Conservation (phyloP, 805 yeast species). For the Teunomyces panamensis region DNA sequence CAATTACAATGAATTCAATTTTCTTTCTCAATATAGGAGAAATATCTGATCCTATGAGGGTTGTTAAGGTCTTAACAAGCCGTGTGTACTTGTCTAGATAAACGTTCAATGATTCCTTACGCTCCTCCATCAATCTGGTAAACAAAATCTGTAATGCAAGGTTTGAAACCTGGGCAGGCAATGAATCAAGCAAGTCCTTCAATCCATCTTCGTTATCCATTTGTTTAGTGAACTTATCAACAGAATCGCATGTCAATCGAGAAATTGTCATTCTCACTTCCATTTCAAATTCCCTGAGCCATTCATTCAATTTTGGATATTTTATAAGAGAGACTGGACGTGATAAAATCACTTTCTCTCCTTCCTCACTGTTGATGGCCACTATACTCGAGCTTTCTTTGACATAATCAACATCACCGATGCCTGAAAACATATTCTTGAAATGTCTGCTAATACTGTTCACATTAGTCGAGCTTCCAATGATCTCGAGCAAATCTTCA, state of each 20-base stretch:
- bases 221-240: background rate
- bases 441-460: conserved; percentile 54
- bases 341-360: conserved; percentile 50
- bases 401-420: conserved; percentile 42
- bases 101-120: background rate
- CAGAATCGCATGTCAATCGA: conserved; percentile 23
- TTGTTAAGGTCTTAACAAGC: conserved; percentile 27
- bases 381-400: conserved; percentile 30
- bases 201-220: conserved; percentile 1
- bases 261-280: conserved; percentile 52
- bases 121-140: conserved; percentile 43
- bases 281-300: conserved; percentile 60
- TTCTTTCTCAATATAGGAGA: conserved; percentile 37
- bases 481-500: conserved; percentile 79
- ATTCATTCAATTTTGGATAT: conserved; percentile 49
- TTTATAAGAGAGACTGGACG: conserved; percentile 44
- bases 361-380: conserved; percentile 61
- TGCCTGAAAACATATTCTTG: conserved; percentile 69
- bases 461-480: conserved; percentile 60
- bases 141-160: conserved; percentile 58
- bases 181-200: conserved; percentile 31
- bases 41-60: conserved; percentile 17
- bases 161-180: conserved; percentile 56
- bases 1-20: conserved; percentile 62
- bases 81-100: conserved; percentile 5